Percentiles rank a stretch among this genome's conserved stretches.
Conservation (phyloP, 306 rosid species). For the Trifolium fragiferum region DNA sequence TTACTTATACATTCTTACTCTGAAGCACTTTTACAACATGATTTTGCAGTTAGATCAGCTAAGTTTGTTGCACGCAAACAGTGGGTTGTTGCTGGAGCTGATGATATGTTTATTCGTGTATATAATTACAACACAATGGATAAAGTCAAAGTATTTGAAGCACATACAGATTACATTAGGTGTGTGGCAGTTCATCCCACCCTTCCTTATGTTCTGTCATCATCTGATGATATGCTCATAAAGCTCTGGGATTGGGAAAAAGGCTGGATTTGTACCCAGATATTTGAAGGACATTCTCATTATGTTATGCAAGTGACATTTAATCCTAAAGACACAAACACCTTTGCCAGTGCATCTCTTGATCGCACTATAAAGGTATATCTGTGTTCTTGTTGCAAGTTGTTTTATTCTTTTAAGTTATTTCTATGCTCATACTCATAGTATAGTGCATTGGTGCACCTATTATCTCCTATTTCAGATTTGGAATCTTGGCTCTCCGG, state of each 20-base stretch:
- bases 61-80: constrained; percentile 95
- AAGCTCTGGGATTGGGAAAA: constrained; percentile 99
- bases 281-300: constrained; percentile 99
- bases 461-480: constrained; percentile 60
- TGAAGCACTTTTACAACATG: constrained; percentile 30
- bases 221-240: constrained; percentile 99
- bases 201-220: constrained; percentile 93
- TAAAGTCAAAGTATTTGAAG: constrained; percentile 92
- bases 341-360: constrained; percentile 99
- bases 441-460: constrained; percentile 42
- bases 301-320: constrained; percentile 99
- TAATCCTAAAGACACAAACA: constrained; percentile 98
- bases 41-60: constrained; percentile 94
- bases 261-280: constrained; percentile 98
- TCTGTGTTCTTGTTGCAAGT: constrained; percentile 29
- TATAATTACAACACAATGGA: constrained; percentile 99
- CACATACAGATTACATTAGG: constrained; percentile 97
- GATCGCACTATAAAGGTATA: constrained; percentile 98
- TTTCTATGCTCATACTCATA: constrained; percentile 31
- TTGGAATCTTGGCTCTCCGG: constrained; percentile 99
- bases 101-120: constrained; percentile 96
- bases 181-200: constrained; percentile 98
- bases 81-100: constrained; percentile 99
- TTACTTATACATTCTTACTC: constrained; percentile 19
- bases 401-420: constrained; percentile 23